A percentile compares a stretch with the other conserved stretches of the same genome.
Conservation (phyloP, 345 rosid genomes). For the Citrus inodora region DNA sequence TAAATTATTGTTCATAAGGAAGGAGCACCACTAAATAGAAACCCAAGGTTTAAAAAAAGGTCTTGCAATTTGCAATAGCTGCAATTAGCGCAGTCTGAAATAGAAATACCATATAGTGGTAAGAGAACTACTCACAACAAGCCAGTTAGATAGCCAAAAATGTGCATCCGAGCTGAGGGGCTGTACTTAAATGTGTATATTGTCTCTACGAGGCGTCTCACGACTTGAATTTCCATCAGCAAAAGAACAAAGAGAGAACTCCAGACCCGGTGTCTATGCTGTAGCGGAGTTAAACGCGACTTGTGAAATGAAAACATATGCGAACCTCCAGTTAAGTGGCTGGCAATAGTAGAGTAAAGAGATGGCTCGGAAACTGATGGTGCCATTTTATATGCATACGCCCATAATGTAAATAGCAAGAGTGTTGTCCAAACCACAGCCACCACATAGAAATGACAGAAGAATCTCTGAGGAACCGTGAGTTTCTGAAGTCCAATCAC, state of each 20-base stretch:
- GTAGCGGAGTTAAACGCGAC: slow-evolving; percentile 30
- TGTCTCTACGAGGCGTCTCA: slow-evolving; percentile 64
- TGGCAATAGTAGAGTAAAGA: slow-evolving; percentile 33
- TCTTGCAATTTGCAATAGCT: background rate
- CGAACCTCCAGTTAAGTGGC: slow-evolving; percentile 51
- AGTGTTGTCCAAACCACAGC: slow-evolving; percentile 67
- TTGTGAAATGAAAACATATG: slow-evolving; percentile 41
- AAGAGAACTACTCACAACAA: slow-evolving; percentile 45
- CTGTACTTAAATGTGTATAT: slow-evolving; percentile 55
- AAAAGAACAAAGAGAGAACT: slow-evolving; percentile 53
- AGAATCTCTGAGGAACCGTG: slow-evolving; percentile 68
- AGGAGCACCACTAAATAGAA: background rate
- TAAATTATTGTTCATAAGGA: background rate
- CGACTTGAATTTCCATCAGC: slow-evolving; percentile 66
- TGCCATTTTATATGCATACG: slow-evolving; percentile 45
- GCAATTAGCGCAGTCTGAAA: background rate
- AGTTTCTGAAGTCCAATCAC: slow-evolving; percentile 42
- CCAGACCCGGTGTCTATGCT: slow-evolving; percentile 48
- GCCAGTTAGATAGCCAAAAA: slow-evolving; percentile 58
- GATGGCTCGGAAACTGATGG: slow-evolving; percentile 37
- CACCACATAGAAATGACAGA: slow-evolving; percentile 61
- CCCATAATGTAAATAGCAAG: slow-evolving; percentile 54
- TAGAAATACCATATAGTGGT: too few relatives aligned
- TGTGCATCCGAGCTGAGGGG: slow-evolving; percentile 62
- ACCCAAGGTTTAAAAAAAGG: background rate